phyloP scores from a whole-genome alignment of 2,329 filamentous ascomycete genomes.

The Fusarium abutilonis region DNA sequence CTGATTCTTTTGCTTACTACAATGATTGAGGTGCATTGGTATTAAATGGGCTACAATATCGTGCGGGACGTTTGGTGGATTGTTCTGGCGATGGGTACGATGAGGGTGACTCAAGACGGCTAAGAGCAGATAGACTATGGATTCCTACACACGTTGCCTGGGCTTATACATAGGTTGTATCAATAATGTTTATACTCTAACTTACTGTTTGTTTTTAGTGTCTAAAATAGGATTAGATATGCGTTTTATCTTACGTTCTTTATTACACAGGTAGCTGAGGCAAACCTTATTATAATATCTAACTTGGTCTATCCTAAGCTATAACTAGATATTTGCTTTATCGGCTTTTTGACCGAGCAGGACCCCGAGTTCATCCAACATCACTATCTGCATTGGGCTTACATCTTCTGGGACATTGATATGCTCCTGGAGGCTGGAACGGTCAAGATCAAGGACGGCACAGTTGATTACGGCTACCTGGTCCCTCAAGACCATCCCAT shows the following conservation, averaged over 20 bases:
- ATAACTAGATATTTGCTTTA: no score
- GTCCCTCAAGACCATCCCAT: slow-evolving; percentile 1
- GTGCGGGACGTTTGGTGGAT: no score
- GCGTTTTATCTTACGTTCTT: no score
- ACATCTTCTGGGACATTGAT: slow-evolving; percentile 21
- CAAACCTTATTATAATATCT: no score
- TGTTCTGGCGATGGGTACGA: not conserved
- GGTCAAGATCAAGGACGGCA: not conserved
- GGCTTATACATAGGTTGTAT: not conserved
- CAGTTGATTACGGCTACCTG: not conserved
- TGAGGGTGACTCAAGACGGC: not conserved
- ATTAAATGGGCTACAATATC: no score
- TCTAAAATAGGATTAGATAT: no score
- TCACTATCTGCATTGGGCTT: slow-evolving; percentile 1
- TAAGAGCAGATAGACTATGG: not conserved
- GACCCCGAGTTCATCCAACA: not conserved
- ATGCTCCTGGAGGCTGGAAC: slow-evolving; percentile 13
- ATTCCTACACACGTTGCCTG: no score
- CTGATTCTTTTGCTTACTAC: not conserved
- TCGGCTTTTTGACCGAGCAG: not conserved
- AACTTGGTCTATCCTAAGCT: no score
- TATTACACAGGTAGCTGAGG: no score
- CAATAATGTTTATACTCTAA: not conserved
- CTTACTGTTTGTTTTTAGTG: not conserved
- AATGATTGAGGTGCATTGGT: not conserved